Evolutionary conservation across 1,139 yeast species (phyloP).

Genomic region (Taiozyma sp.): DNA sequence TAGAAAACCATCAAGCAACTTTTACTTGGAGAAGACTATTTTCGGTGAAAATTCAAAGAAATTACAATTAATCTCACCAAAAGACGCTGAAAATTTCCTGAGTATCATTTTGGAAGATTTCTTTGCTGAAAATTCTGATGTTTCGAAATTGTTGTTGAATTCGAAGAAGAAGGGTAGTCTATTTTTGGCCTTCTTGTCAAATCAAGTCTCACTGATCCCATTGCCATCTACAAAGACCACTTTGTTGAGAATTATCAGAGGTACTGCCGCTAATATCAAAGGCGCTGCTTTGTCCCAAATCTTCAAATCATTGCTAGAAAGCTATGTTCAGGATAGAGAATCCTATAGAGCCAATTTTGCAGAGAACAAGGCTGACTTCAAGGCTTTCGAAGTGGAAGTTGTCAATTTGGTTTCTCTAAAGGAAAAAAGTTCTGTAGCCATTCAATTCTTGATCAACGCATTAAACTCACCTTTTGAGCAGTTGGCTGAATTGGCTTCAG

Average conservation of each 20-base stretch:
- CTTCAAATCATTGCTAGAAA: conserved; percentile 29
- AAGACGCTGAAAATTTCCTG: conserved; percentile 52
- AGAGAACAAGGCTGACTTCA: conserved; percentile 43
- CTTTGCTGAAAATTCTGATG: conserved; percentile 40
- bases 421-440: conserved; percentile 51
- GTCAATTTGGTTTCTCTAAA: conserved; percentile 53
- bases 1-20: conserved; percentile 36
- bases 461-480: conserved; percentile 47
- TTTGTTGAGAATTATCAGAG: conserved; percentile 34
- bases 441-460: conserved; percentile 55
- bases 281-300: conserved; percentile 35
- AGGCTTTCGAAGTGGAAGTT: conserved; percentile 50
- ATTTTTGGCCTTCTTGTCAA: conserved; percentile 42
- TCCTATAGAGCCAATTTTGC: conserved; percentile 42
- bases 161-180: conserved; percentile 41
- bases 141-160: conserved; percentile 32
- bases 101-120: conserved; percentile 41
- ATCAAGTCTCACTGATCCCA: conserved; percentile 41
- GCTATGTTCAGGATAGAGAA: conserved; percentile 40
- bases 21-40: conserved; percentile 36
- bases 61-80: conserved; percentile 58
- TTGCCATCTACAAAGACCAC: conserved; percentile 41
- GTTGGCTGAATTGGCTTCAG: conserved; percentile 45
- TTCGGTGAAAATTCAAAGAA: conserved; percentile 42
- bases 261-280: conserved; percentile 28